Conservation (phyloP, 768 basidiomycete species). For the Xerocomellus intermedius region DNA sequence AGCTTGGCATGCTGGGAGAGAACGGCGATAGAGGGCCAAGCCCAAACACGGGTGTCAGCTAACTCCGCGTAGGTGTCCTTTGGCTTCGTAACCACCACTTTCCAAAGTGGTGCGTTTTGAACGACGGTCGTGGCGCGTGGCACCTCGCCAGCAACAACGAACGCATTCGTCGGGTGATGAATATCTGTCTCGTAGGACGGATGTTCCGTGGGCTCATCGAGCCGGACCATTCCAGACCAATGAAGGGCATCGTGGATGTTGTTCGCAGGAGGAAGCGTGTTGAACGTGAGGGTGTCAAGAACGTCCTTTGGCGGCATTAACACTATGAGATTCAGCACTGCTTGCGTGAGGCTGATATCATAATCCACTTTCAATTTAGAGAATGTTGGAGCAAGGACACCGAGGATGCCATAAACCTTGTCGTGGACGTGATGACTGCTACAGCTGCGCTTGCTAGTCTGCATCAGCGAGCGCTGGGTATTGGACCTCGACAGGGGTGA, state of each 20-base stretch:
- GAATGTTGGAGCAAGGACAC: background rate
- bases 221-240: constrained; percentile 14
- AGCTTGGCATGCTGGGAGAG: background rate
- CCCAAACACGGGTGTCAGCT: background rate
- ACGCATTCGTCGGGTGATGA: constrained; percentile 3
- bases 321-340: constrained; percentile 4
- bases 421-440: background rate
- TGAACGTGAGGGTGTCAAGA: constrained; percentile 16
- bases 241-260: background rate
- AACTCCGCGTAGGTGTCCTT: background rate
- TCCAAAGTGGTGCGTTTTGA: constrained; percentile 2
- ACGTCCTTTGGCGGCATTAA: constrained; percentile 5
- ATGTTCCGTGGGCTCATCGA: constrained; percentile 8
- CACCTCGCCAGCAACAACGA: background rate
- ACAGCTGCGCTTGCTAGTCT: constrained; percentile 6
- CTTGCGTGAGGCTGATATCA: background rate
- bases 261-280: background rate
- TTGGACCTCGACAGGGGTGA: constrained; percentile 6
- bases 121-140: background rate
- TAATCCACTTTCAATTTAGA: constrained; percentile 1
- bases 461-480: constrained; percentile 9
- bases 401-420: constrained; percentile 13
- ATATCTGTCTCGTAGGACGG: constrained; percentile 9
- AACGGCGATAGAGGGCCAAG: background rate
- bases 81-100: constrained; percentile 1